Evolutionary conservation across 2,329 filamentous ascomycete species (phyloP).

Genomic region (Leptographium radiaticola): DNA sequence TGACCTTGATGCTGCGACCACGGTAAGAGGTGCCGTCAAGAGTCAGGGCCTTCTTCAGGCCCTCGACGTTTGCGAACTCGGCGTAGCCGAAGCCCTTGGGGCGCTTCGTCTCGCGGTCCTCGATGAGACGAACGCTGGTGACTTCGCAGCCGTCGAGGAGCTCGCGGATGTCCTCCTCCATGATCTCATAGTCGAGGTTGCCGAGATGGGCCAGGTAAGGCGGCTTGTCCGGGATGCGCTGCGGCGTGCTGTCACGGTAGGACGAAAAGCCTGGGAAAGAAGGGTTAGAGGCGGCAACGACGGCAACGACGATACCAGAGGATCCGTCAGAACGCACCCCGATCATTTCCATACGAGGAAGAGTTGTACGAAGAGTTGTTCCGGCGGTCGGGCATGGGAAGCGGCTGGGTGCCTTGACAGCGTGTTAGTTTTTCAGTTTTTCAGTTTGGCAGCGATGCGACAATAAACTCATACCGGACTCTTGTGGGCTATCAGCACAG

Average conservation of each 20-base stretch:
- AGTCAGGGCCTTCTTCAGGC: slow-evolving; percentile 78
- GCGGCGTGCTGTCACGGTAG: slow-evolving; percentile 60
- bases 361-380: slow-evolving; percentile 15
- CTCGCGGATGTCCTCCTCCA: slow-evolving; percentile 65
- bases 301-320: neutral
- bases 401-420: slow-evolving; percentile 39
- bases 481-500: neutral
- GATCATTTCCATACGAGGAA: slow-evolving; percentile 9
- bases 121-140: slow-evolving; percentile 86
- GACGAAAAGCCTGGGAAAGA: slow-evolving; percentile 26
- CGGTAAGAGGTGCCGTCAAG: slow-evolving; percentile 74
- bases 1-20: slow-evolving; percentile 81
- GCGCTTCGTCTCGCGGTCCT: slow-evolving; percentile 85
- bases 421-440: slow-evolving; percentile 2
- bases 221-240: slow-evolving; percentile 68
- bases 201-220: slow-evolving; percentile 93
- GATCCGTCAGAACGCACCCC: slow-evolving; percentile 5
- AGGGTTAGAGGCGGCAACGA: neutral
- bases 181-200: slow-evolving; percentile 92
- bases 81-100: slow-evolving; percentile 98
- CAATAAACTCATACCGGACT: neutral
- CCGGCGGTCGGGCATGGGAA: slow-evolving; percentile 36
- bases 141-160: slow-evolving; percentile 80
- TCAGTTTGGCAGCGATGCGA: neutral
- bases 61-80: slow-evolving; percentile 78